These are phyloP conservation scores for Apostasia ramifera DNA, from an alignment of 106 monocot genomes.

Conservation along the genomic window DNA sequence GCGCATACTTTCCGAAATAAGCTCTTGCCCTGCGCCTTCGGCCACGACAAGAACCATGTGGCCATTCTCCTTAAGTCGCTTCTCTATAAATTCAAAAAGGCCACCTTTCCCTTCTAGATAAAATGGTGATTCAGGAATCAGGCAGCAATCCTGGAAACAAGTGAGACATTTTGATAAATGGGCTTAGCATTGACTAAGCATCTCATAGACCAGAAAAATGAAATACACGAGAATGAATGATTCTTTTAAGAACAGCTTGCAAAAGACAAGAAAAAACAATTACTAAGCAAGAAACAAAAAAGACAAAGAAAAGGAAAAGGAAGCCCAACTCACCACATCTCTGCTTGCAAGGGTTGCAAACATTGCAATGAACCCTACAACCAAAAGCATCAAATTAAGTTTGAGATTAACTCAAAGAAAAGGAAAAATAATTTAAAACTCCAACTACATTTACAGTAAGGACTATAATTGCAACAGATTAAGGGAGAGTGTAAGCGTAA, in stretches of 20 bases:
- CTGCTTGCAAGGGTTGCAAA: constrained; percentile 59
- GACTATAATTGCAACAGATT: not conserved
- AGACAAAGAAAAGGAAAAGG: not conserved
- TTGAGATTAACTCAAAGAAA: not conserved
- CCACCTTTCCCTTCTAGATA: constrained; percentile 50
- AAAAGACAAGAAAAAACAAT: not conserved
- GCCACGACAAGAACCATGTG: constrained; percentile 65
- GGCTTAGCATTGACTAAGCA: no score
- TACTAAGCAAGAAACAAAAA: not conserved
- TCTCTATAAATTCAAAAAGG: constrained; percentile 40
- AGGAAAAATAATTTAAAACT: no score
- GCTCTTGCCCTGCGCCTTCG: constrained; percentile 49
- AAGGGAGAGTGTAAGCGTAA: not conserved
- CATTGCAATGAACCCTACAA: constrained; percentile 55
- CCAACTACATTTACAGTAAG: not conserved
- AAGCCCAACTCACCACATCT: constrained; percentile 40
- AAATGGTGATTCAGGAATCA: constrained; percentile 61
- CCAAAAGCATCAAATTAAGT: not conserved
- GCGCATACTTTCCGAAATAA: constrained; percentile 32
- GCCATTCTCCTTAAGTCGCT: constrained; percentile 40
- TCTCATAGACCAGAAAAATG: not conserved
- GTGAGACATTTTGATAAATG: not conserved
- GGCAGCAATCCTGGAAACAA: constrained; percentile 37
- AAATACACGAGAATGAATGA: not conserved
- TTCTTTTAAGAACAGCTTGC: not conserved